phyloP scores from a whole-genome alignment of 306 rosid species.

The Prunus persica region Prunus_persica_NCBIv2 NC_034014.1:28191001-28191500 shows the following conservation, averaged over 20 bases:
- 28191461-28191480: neutral
- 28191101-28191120: neutral
- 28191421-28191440: neutral
- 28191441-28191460: neutral
- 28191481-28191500: neutral
- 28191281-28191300: constrained; percentile 1
- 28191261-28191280: constrained; percentile 17
- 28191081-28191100: neutral
- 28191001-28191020: neutral
- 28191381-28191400: neutral
- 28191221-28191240: neutral
- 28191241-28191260: constrained; percentile 16
- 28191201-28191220: neutral
- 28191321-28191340: neutral
- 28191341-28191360: neutral
- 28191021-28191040: constrained; percentile 2
- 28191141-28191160: neutral
- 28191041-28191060: neutral
- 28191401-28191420: neutral
- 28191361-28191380: neutral
- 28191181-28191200: constrained; percentile 29
- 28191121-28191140: neutral
- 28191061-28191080: neutral
- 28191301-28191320: neutral
- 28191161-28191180: neutral